Conservation (phyloP, 352 stramenopile genomes). For the Pythium aquatile region DNA sequence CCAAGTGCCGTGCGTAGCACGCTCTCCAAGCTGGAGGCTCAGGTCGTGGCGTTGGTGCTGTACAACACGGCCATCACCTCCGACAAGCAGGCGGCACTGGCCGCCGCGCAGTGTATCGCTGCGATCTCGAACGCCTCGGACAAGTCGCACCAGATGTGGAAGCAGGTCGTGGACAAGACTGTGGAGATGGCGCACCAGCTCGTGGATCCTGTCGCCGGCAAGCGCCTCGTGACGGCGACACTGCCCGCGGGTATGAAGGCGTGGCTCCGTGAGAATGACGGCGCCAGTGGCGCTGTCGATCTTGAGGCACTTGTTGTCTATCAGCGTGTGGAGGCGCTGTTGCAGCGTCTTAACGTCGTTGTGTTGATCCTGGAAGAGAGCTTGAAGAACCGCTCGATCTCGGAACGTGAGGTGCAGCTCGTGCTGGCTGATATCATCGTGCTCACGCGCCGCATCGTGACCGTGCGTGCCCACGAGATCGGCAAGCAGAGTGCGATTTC, state of each 20-base stretch:
- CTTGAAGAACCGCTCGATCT: constrained; percentile 51
- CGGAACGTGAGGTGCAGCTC: constrained; percentile 75
- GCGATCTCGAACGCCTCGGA: constrained; percentile 60
- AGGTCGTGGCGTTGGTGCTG: constrained; percentile 36
- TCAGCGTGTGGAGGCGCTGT: constrained; percentile 46
- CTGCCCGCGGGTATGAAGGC: constrained; percentile 50
- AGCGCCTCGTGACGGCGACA: constrained; percentile 31
- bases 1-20: constrained; percentile 60
- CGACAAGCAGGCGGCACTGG: constrained; percentile 20
- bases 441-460: constrained; percentile 59
- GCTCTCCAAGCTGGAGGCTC: constrained; percentile 58
- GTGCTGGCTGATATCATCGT: constrained; percentile 53
- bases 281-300: constrained; percentile 28
- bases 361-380: constrained; percentile 40
- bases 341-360: constrained; percentile 41
- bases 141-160: constrained; percentile 61
- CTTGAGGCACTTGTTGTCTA: constrained; percentile 49
- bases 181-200: constrained; percentile 64
- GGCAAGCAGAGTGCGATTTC: constrained; percentile 82
- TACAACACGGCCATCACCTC: constrained; percentile 29
- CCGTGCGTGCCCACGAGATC: constrained; percentile 63
- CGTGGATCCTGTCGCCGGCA: constrained; percentile 62
- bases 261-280: constrained; percentile 45
- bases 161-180: constrained; percentile 57
- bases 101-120: constrained; percentile 43